Conservation (phyloP, 2,329 filamentous ascomycete genomes). For the Colletotrichum sp. region DNA sequence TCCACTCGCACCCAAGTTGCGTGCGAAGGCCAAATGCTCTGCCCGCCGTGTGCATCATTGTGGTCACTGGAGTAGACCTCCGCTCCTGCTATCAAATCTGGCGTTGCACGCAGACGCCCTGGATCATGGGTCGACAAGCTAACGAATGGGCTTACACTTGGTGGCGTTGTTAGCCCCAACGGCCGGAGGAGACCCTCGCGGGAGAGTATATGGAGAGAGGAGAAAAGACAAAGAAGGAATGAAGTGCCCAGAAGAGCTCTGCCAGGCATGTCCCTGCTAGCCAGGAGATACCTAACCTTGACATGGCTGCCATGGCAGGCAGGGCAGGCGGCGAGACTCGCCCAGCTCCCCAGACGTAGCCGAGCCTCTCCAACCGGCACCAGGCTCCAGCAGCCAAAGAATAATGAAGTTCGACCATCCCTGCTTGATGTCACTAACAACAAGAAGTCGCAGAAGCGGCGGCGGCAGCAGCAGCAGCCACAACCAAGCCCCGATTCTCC, state of each 20-base stretch:
- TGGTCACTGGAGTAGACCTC: background rate
- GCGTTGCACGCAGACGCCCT: slow-evolving; percentile 16
- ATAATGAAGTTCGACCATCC: background rate
- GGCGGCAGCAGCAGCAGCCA: background rate
- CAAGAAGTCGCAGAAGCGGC: background rate
- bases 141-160: background rate
- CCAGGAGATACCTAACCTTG: background rate
- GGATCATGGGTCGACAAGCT: slow-evolving; percentile 7
- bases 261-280: background rate
- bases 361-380: background rate
- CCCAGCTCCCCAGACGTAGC: background rate
- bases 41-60: background rate
- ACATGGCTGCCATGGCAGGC: background rate
- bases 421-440: background rate
- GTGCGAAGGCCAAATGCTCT: background rate
- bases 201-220: background rate
- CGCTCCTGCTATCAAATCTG: slow-evolving; percentile 1
- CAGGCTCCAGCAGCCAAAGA: background rate
- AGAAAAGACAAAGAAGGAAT: background rate
- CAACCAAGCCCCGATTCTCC: slow-evolving; percentile 8
- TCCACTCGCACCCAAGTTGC: background rate
- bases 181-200: background rate
- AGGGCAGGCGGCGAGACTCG: background rate
- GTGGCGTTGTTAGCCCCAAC: slow-evolving; percentile 12
- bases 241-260: background rate